A percentile compares a stretch with the other conserved stretches of the same genome.
Conservation (phyloP, 805 yeast species). For the Myxozyma kluyveri region DNA sequence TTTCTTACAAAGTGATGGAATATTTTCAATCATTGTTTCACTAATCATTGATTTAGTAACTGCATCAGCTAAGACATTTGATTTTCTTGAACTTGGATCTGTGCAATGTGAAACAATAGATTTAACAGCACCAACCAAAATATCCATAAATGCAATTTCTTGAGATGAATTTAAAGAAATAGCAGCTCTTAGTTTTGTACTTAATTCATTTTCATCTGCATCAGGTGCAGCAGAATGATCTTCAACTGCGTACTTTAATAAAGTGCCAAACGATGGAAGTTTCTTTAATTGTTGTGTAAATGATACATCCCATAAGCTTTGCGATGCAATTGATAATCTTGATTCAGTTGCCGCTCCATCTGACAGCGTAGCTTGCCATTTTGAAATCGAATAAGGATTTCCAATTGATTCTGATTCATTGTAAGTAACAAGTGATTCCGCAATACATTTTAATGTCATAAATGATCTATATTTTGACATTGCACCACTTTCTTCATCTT, state of each 20-base stretch:
- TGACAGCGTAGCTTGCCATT: constrained; percentile 6
- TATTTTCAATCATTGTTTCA: constrained; percentile 21
- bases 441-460: constrained; percentile 18
- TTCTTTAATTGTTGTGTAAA: not conserved
- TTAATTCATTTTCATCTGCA: constrained; percentile 9
- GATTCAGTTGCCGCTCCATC: constrained; percentile 22
- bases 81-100: not conserved
- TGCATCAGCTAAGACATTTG: constrained; percentile 2
- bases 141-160: constrained; percentile 17
- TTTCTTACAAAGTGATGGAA: constrained; percentile 32
- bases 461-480: constrained; percentile 7
- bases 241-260: constrained; percentile 17
- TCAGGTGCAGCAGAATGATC: constrained; percentile 11
- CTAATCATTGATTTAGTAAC: constrained; percentile 1
- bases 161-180: constrained; percentile 14
- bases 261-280: constrained; percentile 10
- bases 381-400: constrained; percentile 6
- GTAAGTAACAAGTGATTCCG: constrained; percentile 14
- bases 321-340: constrained; percentile 23
- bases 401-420: constrained; percentile 13
- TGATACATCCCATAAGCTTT: not conserved
- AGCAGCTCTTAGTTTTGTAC: constrained; percentile 2
- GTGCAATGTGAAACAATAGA: constrained; percentile 1
- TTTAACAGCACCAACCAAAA: constrained; percentile 20
- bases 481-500: not conserved